phyloP scores from a whole-genome alignment of 2,329 filamentous ascomycete species.

The Cordyceps tenuipes region DNA sequence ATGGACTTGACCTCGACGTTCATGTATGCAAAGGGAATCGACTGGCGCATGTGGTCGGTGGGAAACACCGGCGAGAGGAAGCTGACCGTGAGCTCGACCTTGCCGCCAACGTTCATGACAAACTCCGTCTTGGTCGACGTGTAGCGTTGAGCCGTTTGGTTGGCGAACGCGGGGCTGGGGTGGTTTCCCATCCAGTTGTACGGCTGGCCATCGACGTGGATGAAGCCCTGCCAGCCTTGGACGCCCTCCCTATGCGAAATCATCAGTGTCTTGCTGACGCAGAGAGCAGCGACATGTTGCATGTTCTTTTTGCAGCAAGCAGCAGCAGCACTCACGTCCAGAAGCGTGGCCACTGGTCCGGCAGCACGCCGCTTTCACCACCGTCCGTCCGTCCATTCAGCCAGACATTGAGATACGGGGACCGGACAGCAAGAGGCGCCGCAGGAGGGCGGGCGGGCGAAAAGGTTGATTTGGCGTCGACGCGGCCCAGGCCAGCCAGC shows the following conservation, averaged over 20 bases:
- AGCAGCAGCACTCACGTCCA: constrained; percentile 48
- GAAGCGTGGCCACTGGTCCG: constrained; percentile 61
- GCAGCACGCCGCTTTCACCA: constrained; percentile 57
- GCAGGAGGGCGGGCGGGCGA: constrained; percentile 57
- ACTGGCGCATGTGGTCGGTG: constrained; percentile 57
- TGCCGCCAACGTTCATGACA: constrained; percentile 53
- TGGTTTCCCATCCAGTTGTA: constrained; percentile 63
- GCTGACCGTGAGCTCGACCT: constrained; percentile 56
- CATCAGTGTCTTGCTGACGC: not conserved
- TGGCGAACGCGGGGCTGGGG: constrained; percentile 38
- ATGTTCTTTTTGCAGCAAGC: too few species aligned
- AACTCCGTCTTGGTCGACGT: constrained; percentile 67
- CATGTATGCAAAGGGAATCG: constrained; percentile 63
- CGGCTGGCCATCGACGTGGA: constrained; percentile 55
- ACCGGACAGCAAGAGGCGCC: constrained; percentile 64
- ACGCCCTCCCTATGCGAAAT: constrained; percentile 34
- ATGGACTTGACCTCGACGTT: constrained; percentile 52
- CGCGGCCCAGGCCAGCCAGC: constrained; percentile 20
- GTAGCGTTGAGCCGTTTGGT: constrained; percentile 58
- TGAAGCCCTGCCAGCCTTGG: constrained; percentile 59
- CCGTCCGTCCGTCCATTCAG: constrained; percentile 52
- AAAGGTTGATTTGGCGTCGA: constrained; percentile 44
- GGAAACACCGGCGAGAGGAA: constrained; percentile 66
- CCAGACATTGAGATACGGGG: constrained; percentile 68
- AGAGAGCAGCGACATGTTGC: not conserved